Percentiles rank a stretch among this genome's conserved stretches.
Conservation (phyloP, 106 monocot species). For the Acorus calamus region DNA sequence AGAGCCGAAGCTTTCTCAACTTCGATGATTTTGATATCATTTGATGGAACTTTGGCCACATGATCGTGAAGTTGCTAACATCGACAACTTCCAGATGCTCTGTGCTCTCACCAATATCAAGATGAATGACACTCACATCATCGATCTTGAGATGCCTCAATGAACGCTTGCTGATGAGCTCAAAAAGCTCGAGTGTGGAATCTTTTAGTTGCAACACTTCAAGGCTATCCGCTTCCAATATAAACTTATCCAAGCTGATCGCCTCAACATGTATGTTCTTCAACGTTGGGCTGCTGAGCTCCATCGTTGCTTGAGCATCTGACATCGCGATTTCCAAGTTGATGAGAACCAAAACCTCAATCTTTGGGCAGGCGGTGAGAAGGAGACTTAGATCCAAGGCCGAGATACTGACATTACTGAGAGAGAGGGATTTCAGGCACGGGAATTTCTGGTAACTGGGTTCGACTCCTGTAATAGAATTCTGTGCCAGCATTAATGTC, state of each 20-base stretch:
- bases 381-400: conserved; percentile 78
- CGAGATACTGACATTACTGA: conserved; percentile 67
- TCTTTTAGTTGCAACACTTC: conserved; percentile 73
- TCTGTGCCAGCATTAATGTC: conserved; percentile 65
- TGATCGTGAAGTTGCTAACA: conserved; percentile 75
- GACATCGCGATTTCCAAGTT: conserved; percentile 69
- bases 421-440: conserved; percentile 60
- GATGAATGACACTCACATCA: conserved; percentile 89
- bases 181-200: conserved; percentile 84
- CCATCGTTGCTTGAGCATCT: conserved; percentile 77
- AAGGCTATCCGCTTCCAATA: conserved; percentile 84
- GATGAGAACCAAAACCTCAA: conserved; percentile 66
- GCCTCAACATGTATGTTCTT: conserved; percentile 60
- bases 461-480: conserved; percentile 68
- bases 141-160: conserved; percentile 76
- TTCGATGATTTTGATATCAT: conserved; percentile 78
- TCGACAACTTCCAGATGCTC: conserved; percentile 79
- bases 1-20: conserved; percentile 59
- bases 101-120: conserved; percentile 81
- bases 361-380: conserved; percentile 68
- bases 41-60: conserved; percentile 86
- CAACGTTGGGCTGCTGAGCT: conserved; percentile 63
- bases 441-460: conserved; percentile 81
- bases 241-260: conserved; percentile 72
- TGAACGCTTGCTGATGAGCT: conserved; percentile 72